phyloP scores from a whole-genome alignment of 2,329 filamentous ascomycete species.

The Aspergillus sp. region DNA sequence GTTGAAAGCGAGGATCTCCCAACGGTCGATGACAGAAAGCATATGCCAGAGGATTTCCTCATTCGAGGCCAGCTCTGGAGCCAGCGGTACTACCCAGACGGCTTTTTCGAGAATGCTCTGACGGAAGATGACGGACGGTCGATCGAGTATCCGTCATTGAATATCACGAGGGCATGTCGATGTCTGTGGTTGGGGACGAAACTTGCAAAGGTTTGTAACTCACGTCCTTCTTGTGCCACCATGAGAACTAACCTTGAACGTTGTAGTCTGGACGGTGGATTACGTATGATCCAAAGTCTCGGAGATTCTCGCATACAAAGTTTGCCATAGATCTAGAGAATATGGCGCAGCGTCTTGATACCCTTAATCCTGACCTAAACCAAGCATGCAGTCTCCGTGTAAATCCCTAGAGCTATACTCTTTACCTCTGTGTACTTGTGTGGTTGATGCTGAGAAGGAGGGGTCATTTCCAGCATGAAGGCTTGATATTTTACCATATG shows the following conservation, averaged over 20 bases:
- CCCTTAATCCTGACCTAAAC: too few relatives aligned
- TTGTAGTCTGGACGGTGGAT: constrained; percentile 34
- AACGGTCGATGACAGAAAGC: constrained; percentile 27
- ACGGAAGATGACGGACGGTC: constrained; percentile 49
- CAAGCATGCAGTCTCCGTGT: too few relatives aligned
- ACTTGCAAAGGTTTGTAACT: constrained; percentile 34
- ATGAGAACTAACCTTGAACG: constrained; percentile 5
- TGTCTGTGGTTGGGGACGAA: constrained; percentile 44
- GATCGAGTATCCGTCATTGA: constrained; percentile 43
- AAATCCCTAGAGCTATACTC: too few relatives aligned
- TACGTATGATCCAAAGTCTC: constrained; percentile 23
- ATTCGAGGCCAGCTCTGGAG: constrained; percentile 50
- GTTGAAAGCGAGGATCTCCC: constrained; percentile 38
- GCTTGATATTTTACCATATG: too few relatives aligned
- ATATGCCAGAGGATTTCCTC: constrained; percentile 46
- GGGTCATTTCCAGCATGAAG: too few relatives aligned
- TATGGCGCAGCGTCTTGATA: constrained; percentile 7
- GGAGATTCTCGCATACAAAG: constrained; percentile 25
- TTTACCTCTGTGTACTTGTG: too few relatives aligned
- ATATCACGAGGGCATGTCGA: constrained; percentile 42
- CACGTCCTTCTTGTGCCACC: background rate
- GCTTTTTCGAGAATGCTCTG: constrained; percentile 44
- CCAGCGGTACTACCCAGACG: constrained; percentile 39
- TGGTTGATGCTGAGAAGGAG: too few relatives aligned
- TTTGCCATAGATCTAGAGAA: constrained; percentile 21